Evolutionary conservation across 1,284 basidiomycete species (phyloP).

Genomic region (Cryptococcus wingfieldii): DNA sequence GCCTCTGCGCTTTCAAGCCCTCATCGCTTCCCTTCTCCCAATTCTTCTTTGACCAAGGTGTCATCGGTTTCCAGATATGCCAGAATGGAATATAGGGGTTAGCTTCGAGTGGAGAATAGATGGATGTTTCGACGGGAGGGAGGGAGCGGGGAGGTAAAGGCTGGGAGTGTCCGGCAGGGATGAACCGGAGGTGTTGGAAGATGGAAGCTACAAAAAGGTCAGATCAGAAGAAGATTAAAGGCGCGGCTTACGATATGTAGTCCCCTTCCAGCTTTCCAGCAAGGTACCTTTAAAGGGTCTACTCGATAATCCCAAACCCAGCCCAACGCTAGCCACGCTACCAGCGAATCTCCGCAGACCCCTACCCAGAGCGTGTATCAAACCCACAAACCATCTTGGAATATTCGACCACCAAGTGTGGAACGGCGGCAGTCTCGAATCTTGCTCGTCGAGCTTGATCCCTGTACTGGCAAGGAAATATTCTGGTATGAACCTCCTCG

Average conservation of each 20-base stretch:
- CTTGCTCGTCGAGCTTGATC: slow-evolving; percentile 3
- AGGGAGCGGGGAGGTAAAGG: slow-evolving; percentile 39
- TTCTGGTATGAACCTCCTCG: slow-evolving; percentile 38
- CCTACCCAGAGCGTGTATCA: slow-evolving; percentile 1
- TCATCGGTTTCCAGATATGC: slow-evolving; percentile 86
- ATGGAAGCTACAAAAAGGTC: slow-evolving; percentile 55
- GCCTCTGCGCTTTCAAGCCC: slow-evolving; percentile 58
- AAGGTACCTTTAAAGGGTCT: slow-evolving; percentile 11
- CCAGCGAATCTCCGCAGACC: neutral
- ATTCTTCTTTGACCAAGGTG: slow-evolving; percentile 55
- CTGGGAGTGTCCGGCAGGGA: slow-evolving; percentile 59
- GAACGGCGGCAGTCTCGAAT: slow-evolving; percentile 18
- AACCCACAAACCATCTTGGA: slow-evolving; percentile 14
- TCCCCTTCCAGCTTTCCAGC: slow-evolving; percentile 16
- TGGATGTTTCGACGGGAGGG: slow-evolving; percentile 12
- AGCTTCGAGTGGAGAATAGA: slow-evolving; percentile 26
- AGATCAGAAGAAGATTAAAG: neutral
- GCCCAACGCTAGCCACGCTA: slow-evolving; percentile 7
- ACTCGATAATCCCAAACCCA: slow-evolving; percentile 3
- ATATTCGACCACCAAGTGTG: slow-evolving; percentile 30
- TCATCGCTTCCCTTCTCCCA: slow-evolving; percentile 43
- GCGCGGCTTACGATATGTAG: slow-evolving; percentile 29
- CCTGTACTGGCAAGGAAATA: slow-evolving; percentile 22
- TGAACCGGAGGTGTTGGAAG: slow-evolving; percentile 69
- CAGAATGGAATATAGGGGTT: slow-evolving; percentile 81